phyloP scores from a whole-genome alignment of 371 early-diverging fungal species.

The Sporodiniella umbellata region DNA sequence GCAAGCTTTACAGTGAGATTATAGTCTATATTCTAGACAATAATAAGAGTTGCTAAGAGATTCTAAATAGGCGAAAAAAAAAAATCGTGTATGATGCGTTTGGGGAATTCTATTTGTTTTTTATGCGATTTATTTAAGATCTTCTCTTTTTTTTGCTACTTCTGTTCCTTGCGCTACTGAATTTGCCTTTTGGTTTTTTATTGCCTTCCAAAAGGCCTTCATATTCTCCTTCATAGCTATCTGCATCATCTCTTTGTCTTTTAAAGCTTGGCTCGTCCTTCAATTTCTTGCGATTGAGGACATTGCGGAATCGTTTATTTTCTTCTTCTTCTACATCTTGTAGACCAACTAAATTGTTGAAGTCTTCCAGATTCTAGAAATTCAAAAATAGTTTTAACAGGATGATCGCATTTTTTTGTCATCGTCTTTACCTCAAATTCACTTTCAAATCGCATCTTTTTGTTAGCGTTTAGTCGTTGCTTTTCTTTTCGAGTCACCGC shows the following conservation, averaged over 20 bases:
- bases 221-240: constrained; percentile 10
- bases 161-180: constrained; percentile 5
- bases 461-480: constrained; percentile 57
- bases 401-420: neutral
- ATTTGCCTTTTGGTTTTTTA: constrained; percentile 9
- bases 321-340: constrained; percentile 54
- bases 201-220: constrained; percentile 18
- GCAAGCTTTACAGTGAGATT: too few relatives aligned
- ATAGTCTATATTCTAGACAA: too few relatives aligned
- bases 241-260: constrained; percentile 11
- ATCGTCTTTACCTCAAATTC: constrained; percentile 76
- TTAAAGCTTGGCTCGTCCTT: constrained; percentile 16
- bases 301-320: constrained; percentile 50
- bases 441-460: constrained; percentile 67
- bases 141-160: constrained; percentile 18
- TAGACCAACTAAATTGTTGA: constrained; percentile 61
- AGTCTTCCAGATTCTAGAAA: constrained; percentile 65
- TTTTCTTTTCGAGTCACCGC: constrained; percentile 75
- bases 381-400: neutral
- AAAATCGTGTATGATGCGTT: too few relatives aligned
- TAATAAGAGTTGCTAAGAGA: too few relatives aligned
- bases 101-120: neutral
- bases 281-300: constrained; percentile 48
- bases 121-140: constrained; percentile 8
- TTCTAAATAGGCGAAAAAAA: neutral